These are phyloP conservation scores for Colletotrichum tropicicola DNA, from an alignment of 2,329 filamentous ascomycete genomes.

Conservation along the genomic window DNA sequence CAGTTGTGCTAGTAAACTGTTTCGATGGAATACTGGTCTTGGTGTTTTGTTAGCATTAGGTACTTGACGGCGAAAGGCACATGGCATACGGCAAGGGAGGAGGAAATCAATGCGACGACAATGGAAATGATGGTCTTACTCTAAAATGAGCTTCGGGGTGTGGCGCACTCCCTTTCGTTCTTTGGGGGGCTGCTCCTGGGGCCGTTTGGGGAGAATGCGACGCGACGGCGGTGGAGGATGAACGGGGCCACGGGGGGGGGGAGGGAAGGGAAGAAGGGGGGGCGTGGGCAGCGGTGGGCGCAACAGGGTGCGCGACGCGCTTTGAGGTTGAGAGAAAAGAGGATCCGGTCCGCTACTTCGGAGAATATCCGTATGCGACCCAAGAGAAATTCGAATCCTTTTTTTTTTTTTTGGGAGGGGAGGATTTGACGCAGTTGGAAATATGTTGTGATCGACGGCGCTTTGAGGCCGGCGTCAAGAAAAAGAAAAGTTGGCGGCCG, in stretches of 20 bases:
- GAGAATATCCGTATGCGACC: slow-evolving; percentile 13
- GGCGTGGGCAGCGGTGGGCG: no score
- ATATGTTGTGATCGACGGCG: slow-evolving; percentile 21
- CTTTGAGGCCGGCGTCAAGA: background rate
- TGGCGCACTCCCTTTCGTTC: slow-evolving; percentile 25
- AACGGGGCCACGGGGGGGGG: background rate
- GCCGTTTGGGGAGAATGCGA: background rate
- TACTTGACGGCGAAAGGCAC: background rate
- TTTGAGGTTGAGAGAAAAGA: slow-evolving; percentile 13
- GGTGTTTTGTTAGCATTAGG: slow-evolving; percentile 6
- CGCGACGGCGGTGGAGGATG: background rate
- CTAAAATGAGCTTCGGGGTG: slow-evolving; percentile 37
- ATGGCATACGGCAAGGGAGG: background rate
- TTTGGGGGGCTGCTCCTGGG: background rate
- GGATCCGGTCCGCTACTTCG: slow-evolving; percentile 12
- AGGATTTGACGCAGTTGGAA: background rate
- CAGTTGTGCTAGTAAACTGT: slow-evolving; percentile 40
- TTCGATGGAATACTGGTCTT: slow-evolving; percentile 34
- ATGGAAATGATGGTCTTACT: slow-evolving; percentile 35
- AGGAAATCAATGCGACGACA: background rate
- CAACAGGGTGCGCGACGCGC: background rate
- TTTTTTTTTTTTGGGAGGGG: background rate
- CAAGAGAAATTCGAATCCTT: background rate
- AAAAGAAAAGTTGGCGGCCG: background rate
- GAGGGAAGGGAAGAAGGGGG: no score